Conservation (phyloP, 768 basidiomycete species). For the Hemileccinum rubropunctum region DNA sequence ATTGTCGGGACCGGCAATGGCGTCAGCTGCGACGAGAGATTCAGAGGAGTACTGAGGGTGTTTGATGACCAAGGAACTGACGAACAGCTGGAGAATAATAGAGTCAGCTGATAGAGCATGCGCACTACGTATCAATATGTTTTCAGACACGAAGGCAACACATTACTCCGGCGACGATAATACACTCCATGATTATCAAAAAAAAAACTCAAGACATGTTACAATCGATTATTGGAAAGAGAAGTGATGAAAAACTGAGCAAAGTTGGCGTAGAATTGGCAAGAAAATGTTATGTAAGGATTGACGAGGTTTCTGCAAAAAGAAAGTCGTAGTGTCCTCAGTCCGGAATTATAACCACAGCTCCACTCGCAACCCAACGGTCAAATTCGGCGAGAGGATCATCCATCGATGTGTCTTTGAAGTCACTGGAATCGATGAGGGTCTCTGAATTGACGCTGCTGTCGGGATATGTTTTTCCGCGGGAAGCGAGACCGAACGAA, state of each 20-base stretch:
- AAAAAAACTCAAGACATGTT: too few relatives aligned
- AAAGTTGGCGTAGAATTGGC: too few relatives aligned
- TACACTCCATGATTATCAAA: too few relatives aligned
- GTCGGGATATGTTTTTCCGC: not conserved
- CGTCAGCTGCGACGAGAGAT: slow-evolving; percentile 78
- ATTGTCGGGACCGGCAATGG: slow-evolving; percentile 61
- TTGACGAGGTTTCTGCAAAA: not conserved
- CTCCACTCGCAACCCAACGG: slow-evolving; percentile 64
- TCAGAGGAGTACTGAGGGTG: slow-evolving; percentile 56
- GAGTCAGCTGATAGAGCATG: too few relatives aligned
- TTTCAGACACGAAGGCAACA: too few relatives aligned
- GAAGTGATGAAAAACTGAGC: not conserved
- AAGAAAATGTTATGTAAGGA: not conserved
- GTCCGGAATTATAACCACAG: slow-evolving; percentile 48
- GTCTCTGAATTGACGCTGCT: not conserved
- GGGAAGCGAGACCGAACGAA: not conserved
- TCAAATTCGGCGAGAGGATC: slow-evolving; percentile 67
- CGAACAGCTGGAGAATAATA: not conserved
- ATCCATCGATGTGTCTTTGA: slow-evolving; percentile 13
- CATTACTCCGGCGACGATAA: too few relatives aligned
- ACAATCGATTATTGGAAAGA: too few relatives aligned
- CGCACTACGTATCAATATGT: too few relatives aligned
- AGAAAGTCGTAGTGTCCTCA: slow-evolving; percentile 1
- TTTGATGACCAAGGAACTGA: slow-evolving; percentile 45
- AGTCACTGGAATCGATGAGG: not conserved